Percentiles rank a stretch among this genome's conserved stretches.
Conservation (phyloP, 225 moss, liverwort and hornwort species). For the Polytrichum formosum region DNA sequence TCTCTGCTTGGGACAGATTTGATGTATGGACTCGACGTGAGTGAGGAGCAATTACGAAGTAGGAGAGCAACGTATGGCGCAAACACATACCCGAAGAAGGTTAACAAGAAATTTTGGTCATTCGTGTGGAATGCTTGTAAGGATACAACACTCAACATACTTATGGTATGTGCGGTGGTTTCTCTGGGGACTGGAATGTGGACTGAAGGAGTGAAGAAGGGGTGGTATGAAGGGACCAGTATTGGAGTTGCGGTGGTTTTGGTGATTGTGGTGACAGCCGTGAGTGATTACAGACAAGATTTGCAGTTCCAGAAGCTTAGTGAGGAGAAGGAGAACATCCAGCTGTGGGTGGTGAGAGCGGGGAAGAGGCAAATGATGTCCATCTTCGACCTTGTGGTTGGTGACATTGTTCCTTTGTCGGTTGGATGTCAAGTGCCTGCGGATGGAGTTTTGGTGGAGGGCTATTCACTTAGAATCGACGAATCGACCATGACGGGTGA, state of each 20-base stretch:
- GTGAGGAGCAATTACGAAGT: conserved; percentile 16
- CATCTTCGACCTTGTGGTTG: conserved; percentile 69
- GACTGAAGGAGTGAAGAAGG: conserved; percentile 51
- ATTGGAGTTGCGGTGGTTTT: conserved; percentile 69
- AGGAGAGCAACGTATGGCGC: conserved; percentile 6
- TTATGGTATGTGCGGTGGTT: conserved; percentile 59
- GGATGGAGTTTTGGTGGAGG: conserved; percentile 69
- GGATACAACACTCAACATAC: conserved; percentile 54
- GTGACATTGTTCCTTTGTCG: conserved; percentile 61
- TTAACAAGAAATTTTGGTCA: conserved; percentile 7
- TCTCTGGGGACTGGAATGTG: conserved; percentile 54
- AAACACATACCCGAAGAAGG: conserved; percentile 13
- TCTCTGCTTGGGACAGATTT: conserved; percentile 5
- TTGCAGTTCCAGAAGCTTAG: conserved; percentile 69
- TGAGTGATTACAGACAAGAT: conserved; percentile 75
- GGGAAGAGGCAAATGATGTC: conserved; percentile 58
- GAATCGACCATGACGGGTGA: conserved; percentile 93
- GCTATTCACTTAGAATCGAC: conserved; percentile 71
- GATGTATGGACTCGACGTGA: conserved; percentile 29
- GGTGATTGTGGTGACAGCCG: conserved; percentile 64
- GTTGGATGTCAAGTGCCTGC: conserved; percentile 85
- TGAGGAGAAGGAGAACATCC: conserved; percentile 71
- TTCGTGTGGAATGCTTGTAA: conserved; percentile 60
- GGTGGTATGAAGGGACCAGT: conserved; percentile 89
- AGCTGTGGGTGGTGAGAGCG: conserved; percentile 61